phyloP scores from a whole-genome alignment of 2,329 filamentous ascomycete genomes.

The Clarireedia paspali region DNA sequence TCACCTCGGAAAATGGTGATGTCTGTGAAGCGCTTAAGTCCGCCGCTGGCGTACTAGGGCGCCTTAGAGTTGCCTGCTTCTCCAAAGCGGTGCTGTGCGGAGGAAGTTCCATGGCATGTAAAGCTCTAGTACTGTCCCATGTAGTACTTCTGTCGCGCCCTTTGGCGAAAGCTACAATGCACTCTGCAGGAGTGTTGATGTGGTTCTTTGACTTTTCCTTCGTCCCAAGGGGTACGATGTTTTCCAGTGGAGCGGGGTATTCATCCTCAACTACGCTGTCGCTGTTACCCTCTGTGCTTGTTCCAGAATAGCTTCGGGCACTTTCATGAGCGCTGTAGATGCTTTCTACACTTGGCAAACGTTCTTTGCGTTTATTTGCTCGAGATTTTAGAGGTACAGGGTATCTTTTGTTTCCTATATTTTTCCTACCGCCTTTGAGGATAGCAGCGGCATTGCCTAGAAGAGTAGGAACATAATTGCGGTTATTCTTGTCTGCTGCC shows the following conservation, averaged over 20 bases:
- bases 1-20: slow-evolving; percentile 2
- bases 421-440: slow-evolving; percentile 17
- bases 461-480: slow-evolving; percentile 14
- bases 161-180: background rate
- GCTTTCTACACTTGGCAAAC: slow-evolving; percentile 13
- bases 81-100: background rate
- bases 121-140: slow-evolving; percentile 7
- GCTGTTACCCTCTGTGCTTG: slow-evolving; percentile 16
- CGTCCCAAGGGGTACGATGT: background rate
- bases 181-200: background rate
- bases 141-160: slow-evolving; percentile 9
- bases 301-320: slow-evolving; percentile 17
- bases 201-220: background rate
- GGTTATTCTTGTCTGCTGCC: slow-evolving; percentile 25
- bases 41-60: background rate
- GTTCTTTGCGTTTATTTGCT: background rate
- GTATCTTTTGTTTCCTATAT: background rate
- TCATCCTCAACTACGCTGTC: slow-evolving; percentile 8
- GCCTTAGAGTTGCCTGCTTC: background rate
- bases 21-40: background rate
- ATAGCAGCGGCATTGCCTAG: slow-evolving; percentile 20
- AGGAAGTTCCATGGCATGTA: background rate
- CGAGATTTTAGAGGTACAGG: background rate
- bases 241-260: background rate
- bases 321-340: slow-evolving; percentile 25